These are phyloP conservation scores for bread wheat (Triticum aestivum) DNA, from an alignment of 176 grass and related monocot species.

Conservation along the genomic window DNA sequence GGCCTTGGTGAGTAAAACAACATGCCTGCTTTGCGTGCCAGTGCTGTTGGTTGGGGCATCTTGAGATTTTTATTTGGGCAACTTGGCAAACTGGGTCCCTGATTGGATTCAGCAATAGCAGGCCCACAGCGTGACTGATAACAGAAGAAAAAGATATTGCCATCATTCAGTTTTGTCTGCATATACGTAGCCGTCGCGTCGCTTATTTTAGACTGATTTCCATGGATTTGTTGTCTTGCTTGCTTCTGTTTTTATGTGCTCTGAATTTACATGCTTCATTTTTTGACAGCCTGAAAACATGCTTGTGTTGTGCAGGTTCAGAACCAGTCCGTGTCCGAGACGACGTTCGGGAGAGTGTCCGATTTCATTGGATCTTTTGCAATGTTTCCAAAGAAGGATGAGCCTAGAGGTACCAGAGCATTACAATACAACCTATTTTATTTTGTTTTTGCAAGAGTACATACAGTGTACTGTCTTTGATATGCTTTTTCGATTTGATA, in stretches of 20 bases:
- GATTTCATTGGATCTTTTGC: slow-evolving; percentile 72
- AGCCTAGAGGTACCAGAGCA: slow-evolving; percentile 48
- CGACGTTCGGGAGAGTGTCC: slow-evolving; percentile 65
- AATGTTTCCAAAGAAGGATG: slow-evolving; percentile 55
- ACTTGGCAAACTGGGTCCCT: not conserved
- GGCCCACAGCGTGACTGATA: not conserved
- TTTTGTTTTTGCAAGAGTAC: not conserved
- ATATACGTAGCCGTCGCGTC: not conserved
- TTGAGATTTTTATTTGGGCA: not conserved
- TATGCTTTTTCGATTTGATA: not conserved
- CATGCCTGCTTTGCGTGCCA: not conserved
- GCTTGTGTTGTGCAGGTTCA: slow-evolving; percentile 38
- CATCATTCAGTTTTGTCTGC: not conserved
- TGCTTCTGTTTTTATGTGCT: not conserved
- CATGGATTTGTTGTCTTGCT: slow-evolving; percentile 6
- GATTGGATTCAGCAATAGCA: not conserved
- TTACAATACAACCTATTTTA: not conserved
- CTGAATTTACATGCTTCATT: no score
- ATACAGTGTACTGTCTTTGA: not conserved
- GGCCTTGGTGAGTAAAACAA: slow-evolving; percentile 42
- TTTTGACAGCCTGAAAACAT: not conserved
- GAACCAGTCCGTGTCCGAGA: slow-evolving; percentile 59
- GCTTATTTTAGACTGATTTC: not conserved
- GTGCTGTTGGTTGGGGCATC: not conserved
- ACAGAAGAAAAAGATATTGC: not conserved